These are phyloP conservation scores for Porphyrellus cyaneotinctus DNA, from an alignment of 768 basidiomycete genomes.

Conservation along the genomic window DNA sequence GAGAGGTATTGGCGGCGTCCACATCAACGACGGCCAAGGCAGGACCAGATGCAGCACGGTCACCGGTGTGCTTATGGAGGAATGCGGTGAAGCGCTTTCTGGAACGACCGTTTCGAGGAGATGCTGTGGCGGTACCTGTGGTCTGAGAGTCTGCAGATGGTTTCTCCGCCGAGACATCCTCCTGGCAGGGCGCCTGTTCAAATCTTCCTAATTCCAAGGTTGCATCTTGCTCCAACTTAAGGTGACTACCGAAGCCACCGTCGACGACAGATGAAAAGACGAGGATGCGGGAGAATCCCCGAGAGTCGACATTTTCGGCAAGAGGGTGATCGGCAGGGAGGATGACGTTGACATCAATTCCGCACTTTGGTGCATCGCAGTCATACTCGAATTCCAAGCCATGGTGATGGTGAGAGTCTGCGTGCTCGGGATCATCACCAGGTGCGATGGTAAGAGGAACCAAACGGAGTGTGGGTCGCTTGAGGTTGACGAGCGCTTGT, in stretches of 20 bases:
- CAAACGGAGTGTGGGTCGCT: slow-evolving; percentile 80
- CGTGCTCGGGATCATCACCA: slow-evolving; percentile 43
- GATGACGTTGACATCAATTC: slow-evolving; percentile 72
- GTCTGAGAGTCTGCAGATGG: slow-evolving; percentile 10
- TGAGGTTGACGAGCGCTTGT: slow-evolving; percentile 92
- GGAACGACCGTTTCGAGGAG: slow-evolving; percentile 19
- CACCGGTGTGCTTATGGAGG: slow-evolving; percentile 54
- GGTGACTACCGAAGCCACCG: slow-evolving; percentile 76
- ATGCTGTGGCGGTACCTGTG: slow-evolving; percentile 10
- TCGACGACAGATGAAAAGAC: slow-evolving; percentile 54
- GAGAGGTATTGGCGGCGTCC: slow-evolving; percentile 37
- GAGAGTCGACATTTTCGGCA: slow-evolving; percentile 34
- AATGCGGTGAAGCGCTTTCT: slow-evolving; percentile 64
- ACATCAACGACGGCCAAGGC: slow-evolving; percentile 77
- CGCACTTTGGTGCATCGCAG: slow-evolving; percentile 82
- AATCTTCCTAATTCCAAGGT: slow-evolving; percentile 78
- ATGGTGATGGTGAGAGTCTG: slow-evolving; percentile 59
- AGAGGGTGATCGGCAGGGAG: slow-evolving; percentile 63
- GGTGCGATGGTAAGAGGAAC: slow-evolving; percentile 52
- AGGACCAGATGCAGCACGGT: slow-evolving; percentile 62
- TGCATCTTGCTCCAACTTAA: slow-evolving; percentile 75
- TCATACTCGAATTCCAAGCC: slow-evolving; percentile 91
- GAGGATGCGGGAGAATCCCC: slow-evolving; percentile 29
- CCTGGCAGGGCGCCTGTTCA: slow-evolving; percentile 35
- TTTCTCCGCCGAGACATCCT: slow-evolving; percentile 9